phyloP scores from a whole-genome alignment of 2,329 filamentous ascomycete genomes.

The Calonectria hawksworthii region DNA sequence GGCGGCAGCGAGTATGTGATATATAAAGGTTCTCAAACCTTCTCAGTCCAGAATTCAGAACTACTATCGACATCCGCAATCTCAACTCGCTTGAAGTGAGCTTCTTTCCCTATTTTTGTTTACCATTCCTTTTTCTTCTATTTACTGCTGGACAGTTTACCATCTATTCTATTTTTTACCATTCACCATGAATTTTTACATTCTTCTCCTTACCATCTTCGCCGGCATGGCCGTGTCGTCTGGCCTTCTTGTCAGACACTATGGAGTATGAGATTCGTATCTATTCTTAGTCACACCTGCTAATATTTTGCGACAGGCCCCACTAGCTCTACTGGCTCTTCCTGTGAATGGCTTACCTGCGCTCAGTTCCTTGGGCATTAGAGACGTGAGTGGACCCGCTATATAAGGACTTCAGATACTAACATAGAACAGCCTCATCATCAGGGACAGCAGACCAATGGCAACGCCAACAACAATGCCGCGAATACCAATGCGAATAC shows the following conservation, averaged over 20 bases:
- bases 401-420: not conserved
- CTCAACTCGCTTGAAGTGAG: not conserved
- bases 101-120: not conserved
- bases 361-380: not conserved
- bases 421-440: constrained; percentile 16
- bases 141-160: constrained; percentile 24
- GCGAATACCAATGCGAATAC: not conserved
- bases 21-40: constrained; percentile 26
- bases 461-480: not conserved
- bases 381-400: constrained; percentile 2
- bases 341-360: constrained; percentile 5
- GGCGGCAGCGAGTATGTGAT: too few species aligned
- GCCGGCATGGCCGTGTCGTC: not conserved
- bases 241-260: not conserved
- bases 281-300: not conserved
- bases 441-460: constrained; percentile 6
- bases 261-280: not conserved
- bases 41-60: not conserved
- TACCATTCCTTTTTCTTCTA: not conserved
- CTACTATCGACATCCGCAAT: not conserved
- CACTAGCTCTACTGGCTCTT: constrained; percentile 14
- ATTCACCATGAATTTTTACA: constrained; percentile 9
- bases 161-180: not conserved
- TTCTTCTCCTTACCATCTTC: not conserved
- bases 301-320: not conserved